Evolutionary conservation across 805 yeast species (phyloP), one percentile per base, ranked within the genome.

Genomic region (Pichia nakasei): DNA sequence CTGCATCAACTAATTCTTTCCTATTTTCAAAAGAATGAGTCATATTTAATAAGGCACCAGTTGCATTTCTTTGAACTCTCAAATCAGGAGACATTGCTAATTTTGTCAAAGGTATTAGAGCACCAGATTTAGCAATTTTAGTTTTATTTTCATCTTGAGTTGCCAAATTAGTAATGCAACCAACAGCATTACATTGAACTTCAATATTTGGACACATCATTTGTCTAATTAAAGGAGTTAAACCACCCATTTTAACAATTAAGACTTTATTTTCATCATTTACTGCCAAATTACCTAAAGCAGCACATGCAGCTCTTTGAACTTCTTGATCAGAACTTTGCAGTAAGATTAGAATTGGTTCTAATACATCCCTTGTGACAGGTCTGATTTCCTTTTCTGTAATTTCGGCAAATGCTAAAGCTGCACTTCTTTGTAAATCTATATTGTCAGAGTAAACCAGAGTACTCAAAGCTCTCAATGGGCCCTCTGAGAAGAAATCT

Each of bases 111-210:
- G 98, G 98, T 26, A 87, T 82, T 48, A 93, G 73, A 1, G 98
- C 98, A 18, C 98, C 99, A 20, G 94, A 82, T 39, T 88, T 82
- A 19, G 99, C 99, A 56, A 93, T 93, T 62, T 87, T 88, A 42
- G 93, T 81, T 64, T 93, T 93, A 67, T 93, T 93, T 57, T 87
- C 96, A 65, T 93, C 99, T 66, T 86, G 96, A 7, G 98, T 93
- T 8, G 98, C 98, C 64, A 93, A 76, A 61, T 93, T 93, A 32
- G 99, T 93, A 59, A 93, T 89, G 63, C 98, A 93, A 17, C 99
- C 99, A 45, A 93, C 98, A 3, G 99, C 98, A 61, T 93, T 93
- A 65, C 99, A 93, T 67, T 93, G 98, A 34, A 93, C 97, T 64
- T 93, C 99, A 46, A 93, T 95, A 58, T 93, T 93, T 44, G 93